Evolutionary conservation across 148 eudicot species (phyloP).

Genomic region (Silene latifolia): DNA sequence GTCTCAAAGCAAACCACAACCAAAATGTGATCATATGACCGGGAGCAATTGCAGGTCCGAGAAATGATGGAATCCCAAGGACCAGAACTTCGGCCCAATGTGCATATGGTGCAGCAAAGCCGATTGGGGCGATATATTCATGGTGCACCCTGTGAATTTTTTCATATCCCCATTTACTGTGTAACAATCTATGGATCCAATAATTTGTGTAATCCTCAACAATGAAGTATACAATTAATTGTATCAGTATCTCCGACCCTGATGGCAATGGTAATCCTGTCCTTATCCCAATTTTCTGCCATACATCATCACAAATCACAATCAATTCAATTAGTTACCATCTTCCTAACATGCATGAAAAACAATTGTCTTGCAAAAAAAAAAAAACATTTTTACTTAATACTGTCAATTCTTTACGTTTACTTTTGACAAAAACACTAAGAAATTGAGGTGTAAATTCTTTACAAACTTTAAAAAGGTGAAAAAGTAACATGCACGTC

Average conservation of each 20-base stretch:
- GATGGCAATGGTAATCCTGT: constrained; percentile 85
- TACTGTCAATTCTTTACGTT: too few relatives aligned
- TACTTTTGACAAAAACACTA: too few relatives aligned
- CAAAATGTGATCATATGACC: constrained; percentile 93
- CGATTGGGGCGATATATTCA: constrained; percentile 82
- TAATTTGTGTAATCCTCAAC: constrained; percentile 86
- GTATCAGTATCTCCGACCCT: constrained; percentile 55
- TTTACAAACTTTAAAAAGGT: too few relatives aligned
- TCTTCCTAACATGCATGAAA: neutral
- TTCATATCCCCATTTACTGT: constrained; percentile 84
- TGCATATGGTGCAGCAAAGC: constrained; percentile 81
- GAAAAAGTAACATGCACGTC: too few relatives aligned
- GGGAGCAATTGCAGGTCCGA: constrained; percentile 82
- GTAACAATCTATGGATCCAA: constrained; percentile 83
- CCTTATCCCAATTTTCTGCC: constrained; percentile 69
- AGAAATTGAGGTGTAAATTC: too few relatives aligned
- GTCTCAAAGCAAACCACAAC: constrained; percentile 90
- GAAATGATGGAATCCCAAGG: constrained; percentile 82
- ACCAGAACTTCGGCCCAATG: constrained; percentile 90
- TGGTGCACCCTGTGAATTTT: constrained; percentile 91
- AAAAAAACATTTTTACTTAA: too few relatives aligned
- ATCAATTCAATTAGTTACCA: constrained; percentile 9
- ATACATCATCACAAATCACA: constrained; percentile 13
- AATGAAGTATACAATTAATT: constrained; percentile 61
- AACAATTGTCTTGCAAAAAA: too few relatives aligned